Percentiles rank a stretch among this genome's conserved stretches.
phyloP scores from a whole-genome alignment of 257 asterid species.

The Thymus quinquecostatus region DNA sequence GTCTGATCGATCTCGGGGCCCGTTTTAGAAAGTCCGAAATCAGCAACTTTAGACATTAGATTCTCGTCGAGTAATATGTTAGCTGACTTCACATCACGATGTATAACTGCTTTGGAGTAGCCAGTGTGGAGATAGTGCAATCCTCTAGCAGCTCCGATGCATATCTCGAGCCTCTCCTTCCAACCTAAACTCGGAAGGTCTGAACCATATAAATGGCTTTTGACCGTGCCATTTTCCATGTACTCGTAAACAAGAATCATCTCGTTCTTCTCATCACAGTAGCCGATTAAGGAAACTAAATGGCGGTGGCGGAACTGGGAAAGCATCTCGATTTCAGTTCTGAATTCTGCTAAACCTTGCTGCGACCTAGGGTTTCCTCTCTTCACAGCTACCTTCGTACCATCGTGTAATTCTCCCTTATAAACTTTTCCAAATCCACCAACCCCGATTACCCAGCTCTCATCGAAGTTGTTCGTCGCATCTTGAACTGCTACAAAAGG shows the following conservation, averaged over 20 bases:
- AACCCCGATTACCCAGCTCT: slow-evolving; percentile 49
- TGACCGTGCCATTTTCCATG: slow-evolving; percentile 66
- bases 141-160: slow-evolving; percentile 67
- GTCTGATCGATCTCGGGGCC: slow-evolving; percentile 61
- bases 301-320: slow-evolving; percentile 60
- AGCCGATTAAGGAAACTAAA: slow-evolving; percentile 53
- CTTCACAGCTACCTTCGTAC: slow-evolving; percentile 51
- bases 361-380: slow-evolving; percentile 56
- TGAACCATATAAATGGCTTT: slow-evolving; percentile 54
- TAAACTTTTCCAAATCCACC: slow-evolving; percentile 67
- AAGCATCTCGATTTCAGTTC: slow-evolving; percentile 61
- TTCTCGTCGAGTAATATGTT: slow-evolving; percentile 64
- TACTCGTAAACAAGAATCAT: slow-evolving; percentile 66
- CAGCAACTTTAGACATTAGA: slow-evolving; percentile 61
- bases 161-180: slow-evolving; percentile 66
- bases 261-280: slow-evolving; percentile 58
- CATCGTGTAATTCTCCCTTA: slow-evolving; percentile 48
- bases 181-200: slow-evolving; percentile 50
- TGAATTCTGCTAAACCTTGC: slow-evolving; percentile 57
- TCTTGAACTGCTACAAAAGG: slow-evolving; percentile 54
- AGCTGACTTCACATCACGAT: slow-evolving; percentile 65
- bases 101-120: slow-evolving; percentile 51
- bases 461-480: slow-evolving; percentile 61
- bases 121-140: slow-evolving; percentile 66
- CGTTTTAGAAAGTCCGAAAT: slow-evolving; percentile 63